A percentile compares a stretch with the other conserved stretches of the same genome.
phyloP scores from a whole-genome alignment of 768 basidiomycete genomes.

The Mycena leptocephala region DNA sequence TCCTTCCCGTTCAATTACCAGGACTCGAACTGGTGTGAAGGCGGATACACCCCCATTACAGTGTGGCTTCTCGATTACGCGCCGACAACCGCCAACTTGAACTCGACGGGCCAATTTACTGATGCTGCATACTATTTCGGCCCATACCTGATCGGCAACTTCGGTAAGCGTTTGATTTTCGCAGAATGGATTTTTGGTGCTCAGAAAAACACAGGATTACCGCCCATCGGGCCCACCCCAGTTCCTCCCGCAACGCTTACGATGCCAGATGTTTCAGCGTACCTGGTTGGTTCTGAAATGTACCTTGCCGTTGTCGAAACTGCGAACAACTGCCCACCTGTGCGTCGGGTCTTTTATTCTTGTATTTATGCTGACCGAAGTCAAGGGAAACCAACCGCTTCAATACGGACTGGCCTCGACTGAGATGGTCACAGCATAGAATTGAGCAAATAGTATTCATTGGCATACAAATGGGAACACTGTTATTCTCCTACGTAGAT shows the following conservation, averaged over 20 bases:
- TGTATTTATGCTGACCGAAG: background rate
- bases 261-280: slow-evolving; percentile 23
- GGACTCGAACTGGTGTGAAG: slow-evolving; percentile 43
- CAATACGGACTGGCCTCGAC: slow-evolving; percentile 37
- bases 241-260: slow-evolving; percentile 35
- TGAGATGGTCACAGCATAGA: slow-evolving; percentile 5
- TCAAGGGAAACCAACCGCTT: slow-evolving; percentile 32
- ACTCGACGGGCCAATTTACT: slow-evolving; percentile 34
- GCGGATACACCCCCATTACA: slow-evolving; percentile 37
- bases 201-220: slow-evolving; percentile 24
- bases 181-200: background rate
- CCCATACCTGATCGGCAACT: slow-evolving; percentile 21
- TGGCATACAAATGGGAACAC: slow-evolving; percentile 1
- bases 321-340: slow-evolving; percentile 39
- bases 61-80: slow-evolving; percentile 37
- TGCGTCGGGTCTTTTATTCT: slow-evolving; percentile 3
- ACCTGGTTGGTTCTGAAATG: slow-evolving; percentile 19
- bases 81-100: slow-evolving; percentile 35
- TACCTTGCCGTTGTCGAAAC: slow-evolving; percentile 42
- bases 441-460: background rate
- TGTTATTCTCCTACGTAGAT: background rate
- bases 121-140: slow-evolving; percentile 36
- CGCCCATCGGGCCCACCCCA: slow-evolving; percentile 4
- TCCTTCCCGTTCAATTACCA: slow-evolving; percentile 37
- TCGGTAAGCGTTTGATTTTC: background rate